phyloP scores from a whole-genome alignment of 2,329 filamentous ascomycete genomes.

The Penicillium verrucosum region DNA sequence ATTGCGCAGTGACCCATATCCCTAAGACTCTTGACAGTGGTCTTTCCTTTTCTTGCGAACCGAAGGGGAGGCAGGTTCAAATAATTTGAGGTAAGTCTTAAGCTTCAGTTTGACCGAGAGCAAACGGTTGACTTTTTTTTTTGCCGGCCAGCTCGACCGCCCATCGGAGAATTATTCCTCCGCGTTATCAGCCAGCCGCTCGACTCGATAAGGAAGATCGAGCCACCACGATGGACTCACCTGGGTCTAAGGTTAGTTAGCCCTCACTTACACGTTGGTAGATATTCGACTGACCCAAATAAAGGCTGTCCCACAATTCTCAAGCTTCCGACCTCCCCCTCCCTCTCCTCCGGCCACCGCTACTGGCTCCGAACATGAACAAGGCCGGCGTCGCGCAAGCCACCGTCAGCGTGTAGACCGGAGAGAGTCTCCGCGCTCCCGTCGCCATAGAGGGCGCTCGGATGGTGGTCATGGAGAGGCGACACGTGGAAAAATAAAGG shows the following conservation, averaged over 20 bases:
- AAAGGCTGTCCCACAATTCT: constrained; percentile 64
- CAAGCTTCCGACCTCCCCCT: constrained; percentile 64
- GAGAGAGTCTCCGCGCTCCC: background rate
- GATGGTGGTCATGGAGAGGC: background rate
- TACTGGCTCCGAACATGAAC: constrained; percentile 21
- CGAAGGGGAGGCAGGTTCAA: background rate
- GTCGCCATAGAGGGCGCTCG: background rate
- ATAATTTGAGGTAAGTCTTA: constrained; percentile 1
- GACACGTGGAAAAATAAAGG: background rate
- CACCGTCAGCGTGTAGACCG: background rate
- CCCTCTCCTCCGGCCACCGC: constrained; percentile 19
- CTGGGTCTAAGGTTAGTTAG: constrained; percentile 34
- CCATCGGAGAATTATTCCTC: constrained; percentile 24
- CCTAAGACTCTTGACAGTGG: background rate
- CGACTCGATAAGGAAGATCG: constrained; percentile 9
- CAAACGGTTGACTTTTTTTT: constrained; percentile 34
- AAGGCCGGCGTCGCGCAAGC: constrained; percentile 18
- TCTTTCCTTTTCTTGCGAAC: background rate
- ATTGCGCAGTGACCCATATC: constrained; percentile 4
- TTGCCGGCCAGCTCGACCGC: constrained; percentile 17
- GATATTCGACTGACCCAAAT: constrained; percentile 3
- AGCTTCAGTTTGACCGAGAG: background rate
- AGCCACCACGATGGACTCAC: constrained; percentile 37
- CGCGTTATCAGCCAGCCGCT: constrained; percentile 18
- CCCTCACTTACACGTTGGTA: background rate